phyloP scores from a whole-genome alignment of 441 rosid genomes.

The Dalechampia spathulata region DNA sequence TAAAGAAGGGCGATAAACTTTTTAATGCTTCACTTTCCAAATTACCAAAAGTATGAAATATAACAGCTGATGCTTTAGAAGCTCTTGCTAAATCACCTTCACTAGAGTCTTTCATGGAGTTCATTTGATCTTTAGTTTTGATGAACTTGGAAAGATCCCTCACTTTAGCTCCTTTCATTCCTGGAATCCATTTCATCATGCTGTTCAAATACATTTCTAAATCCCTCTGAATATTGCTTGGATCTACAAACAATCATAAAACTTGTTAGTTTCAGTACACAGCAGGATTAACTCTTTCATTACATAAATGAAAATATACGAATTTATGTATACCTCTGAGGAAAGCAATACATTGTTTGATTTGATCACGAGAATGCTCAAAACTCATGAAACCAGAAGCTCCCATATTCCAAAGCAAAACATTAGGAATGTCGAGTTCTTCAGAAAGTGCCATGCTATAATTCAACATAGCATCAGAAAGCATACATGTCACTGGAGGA shows the following conservation, averaged over 20 bases:
- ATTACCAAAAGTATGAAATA: constrained; percentile 11
- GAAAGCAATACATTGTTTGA: constrained; percentile 6
- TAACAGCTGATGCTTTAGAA: constrained; percentile 11
- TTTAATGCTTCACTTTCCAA: constrained; percentile 6
- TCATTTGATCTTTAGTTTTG: background rate
- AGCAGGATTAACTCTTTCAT: too few relatives aligned
- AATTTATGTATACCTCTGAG: constrained; percentile 7
- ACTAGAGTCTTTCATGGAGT: background rate
- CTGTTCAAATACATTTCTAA: constrained; percentile 2
- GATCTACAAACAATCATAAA: constrained; percentile 16
- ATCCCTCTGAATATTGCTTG: background rate
- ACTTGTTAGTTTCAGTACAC: too few relatives aligned
- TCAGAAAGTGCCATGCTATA: constrained; percentile 8
- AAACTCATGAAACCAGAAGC: constrained; percentile 15
- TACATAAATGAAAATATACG: too few relatives aligned
- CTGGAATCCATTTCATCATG: constrained; percentile 18
- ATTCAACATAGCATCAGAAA: constrained; percentile 17
- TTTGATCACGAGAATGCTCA: constrained; percentile 10
- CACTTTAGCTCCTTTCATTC: constrained; percentile 10
- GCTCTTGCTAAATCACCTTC: constrained; percentile 2
- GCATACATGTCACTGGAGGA: constrained; percentile 15
- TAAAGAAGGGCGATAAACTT: background rate
- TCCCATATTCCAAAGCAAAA: constrained; percentile 15
- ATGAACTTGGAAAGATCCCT: constrained; percentile 7
- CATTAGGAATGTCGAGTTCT: constrained; percentile 17